Conservation (phyloP, 1,284 basidiomycete species). For the Veloporphyrellus conicus region DNA sequence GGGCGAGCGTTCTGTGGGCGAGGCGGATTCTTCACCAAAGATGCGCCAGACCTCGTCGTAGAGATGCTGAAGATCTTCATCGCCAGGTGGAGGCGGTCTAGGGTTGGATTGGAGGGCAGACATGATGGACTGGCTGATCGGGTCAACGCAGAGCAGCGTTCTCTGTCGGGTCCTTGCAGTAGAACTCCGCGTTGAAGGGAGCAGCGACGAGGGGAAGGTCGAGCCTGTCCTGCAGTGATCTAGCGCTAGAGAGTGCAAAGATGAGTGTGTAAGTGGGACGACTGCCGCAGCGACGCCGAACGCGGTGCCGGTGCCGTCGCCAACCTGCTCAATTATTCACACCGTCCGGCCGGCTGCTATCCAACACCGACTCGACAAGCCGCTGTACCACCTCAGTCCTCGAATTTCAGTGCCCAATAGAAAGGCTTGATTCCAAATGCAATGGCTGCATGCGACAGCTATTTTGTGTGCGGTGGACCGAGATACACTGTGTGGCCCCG, state of each 20-base stretch:
- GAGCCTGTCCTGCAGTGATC: not conserved
- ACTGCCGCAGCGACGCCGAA: conserved; percentile 4
- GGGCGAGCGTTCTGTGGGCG: conserved; percentile 24
- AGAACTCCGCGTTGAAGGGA: conserved; percentile 1
- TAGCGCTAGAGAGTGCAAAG: not conserved
- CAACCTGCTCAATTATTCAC: conserved; percentile 7
- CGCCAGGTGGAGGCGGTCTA: conserved; percentile 44
- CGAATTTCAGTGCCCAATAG: no score
- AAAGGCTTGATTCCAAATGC: no score
- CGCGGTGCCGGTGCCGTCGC: not conserved
- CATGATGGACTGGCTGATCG: conserved; percentile 25
- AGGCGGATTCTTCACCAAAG: conserved; percentile 46
- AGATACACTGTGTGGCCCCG: no score
- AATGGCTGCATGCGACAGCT: no score
- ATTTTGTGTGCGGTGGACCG: no score
- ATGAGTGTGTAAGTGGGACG: conserved; percentile 3
- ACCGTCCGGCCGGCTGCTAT: conserved; percentile 4
- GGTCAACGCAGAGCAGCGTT: not conserved
- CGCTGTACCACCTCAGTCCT: no score
- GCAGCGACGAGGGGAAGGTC: conserved; percentile 3
- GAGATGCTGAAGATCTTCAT: conserved; percentile 64
- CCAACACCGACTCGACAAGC: not conserved
- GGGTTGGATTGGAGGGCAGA: conserved; percentile 30
- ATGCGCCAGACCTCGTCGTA: conserved; percentile 70
- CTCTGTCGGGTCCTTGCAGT: not conserved